Conservation (phyloP, 164 flowering plant species). For the Litsea cubeba region DNA sequence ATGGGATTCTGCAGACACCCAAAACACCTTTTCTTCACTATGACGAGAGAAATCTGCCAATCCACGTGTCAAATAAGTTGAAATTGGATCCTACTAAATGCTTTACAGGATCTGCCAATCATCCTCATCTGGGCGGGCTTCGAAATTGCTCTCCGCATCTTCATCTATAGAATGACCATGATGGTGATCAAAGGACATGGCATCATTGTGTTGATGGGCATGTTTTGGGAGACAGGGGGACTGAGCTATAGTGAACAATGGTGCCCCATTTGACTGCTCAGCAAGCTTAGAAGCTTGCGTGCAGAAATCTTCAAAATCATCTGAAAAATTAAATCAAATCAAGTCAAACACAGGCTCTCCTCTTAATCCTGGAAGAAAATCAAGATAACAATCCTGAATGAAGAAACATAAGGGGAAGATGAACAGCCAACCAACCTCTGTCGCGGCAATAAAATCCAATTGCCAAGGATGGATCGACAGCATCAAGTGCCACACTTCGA, state of each 20-base stretch:
- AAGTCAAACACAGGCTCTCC: constrained; percentile 36
- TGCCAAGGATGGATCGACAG: constrained; percentile 91
- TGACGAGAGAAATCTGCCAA: background rate
- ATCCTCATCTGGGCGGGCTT: constrained; percentile 41
- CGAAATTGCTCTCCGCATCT: constrained; percentile 16
- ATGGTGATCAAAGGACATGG: background rate
- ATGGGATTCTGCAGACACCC: background rate
- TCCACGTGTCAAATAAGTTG: background rate
- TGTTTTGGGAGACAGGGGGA: constrained; percentile 27
- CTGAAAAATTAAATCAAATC: constrained; percentile 26
- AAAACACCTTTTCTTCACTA: background rate
- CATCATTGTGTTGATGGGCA: constrained; percentile 17
- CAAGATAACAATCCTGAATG: background rate
- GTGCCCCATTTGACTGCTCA: constrained; percentile 75
- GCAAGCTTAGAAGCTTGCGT: constrained; percentile 66
- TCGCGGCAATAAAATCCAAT: constrained; percentile 86
- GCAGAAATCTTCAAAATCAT: constrained; percentile 89
- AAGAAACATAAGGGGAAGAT: background rate
- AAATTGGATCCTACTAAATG: background rate
- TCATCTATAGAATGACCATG: constrained; percentile 28
- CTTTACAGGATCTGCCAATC: constrained; percentile 86
- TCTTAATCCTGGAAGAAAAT: background rate
- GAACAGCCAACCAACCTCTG: constrained; percentile 41
- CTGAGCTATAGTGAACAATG: constrained; percentile 62
- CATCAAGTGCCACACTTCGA: constrained; percentile 57